Evolutionary conservation across 2,329 filamentous ascomycete genomes (phyloP), one percentile per base, ranked within the genome.

Genomic region (Polytolypa hystricis): DNA sequence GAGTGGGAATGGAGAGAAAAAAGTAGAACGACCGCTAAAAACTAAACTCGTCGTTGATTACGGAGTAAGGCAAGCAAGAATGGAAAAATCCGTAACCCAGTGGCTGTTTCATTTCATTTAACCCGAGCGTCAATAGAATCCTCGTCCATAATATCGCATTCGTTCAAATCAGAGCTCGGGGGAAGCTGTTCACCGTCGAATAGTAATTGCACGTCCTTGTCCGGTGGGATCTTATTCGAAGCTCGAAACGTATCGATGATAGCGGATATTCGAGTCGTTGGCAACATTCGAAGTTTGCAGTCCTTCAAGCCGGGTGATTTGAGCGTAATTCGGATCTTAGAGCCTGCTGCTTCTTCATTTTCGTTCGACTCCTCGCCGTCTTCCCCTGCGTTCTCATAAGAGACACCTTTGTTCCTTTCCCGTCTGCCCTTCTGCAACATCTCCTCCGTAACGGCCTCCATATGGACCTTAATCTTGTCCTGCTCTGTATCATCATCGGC

Each of bases 141-240:
- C 64, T 78, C 69, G 49, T 93, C 81, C 30, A 75, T 74, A 27
- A 93, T 73, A 12, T 85, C 84, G 2, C 77, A 71, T 23, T 82
- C 76, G 30, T 66, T 66, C 30, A 91, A 67, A 2, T 69, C 72
- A 19, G 64, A 61, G 1, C 74, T 65, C 12, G 73, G 69, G 10
- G 79, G 72, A 18, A 93, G 61, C 31, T 65, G 62, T 34, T 87
- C 84, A 10, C 85, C 85, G 47, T 93, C 85, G 56, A 85, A 87
- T 46, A 70, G 66, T 8, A 93, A 62, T 25, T 69, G 67, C 3
- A 91, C 61, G 0, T 67, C 56, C 45, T 67, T 70, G 4, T 70
- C 67, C 1, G 61, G 52, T 0, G 61, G 56, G 12, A 87, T 54
- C 0, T 63, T 48, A 19, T 71, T 67, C 46, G 69, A 62, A 25